phyloP scores from a whole-genome alignment of 179 eudicot species.

The Drosera spatulata region DNA sequence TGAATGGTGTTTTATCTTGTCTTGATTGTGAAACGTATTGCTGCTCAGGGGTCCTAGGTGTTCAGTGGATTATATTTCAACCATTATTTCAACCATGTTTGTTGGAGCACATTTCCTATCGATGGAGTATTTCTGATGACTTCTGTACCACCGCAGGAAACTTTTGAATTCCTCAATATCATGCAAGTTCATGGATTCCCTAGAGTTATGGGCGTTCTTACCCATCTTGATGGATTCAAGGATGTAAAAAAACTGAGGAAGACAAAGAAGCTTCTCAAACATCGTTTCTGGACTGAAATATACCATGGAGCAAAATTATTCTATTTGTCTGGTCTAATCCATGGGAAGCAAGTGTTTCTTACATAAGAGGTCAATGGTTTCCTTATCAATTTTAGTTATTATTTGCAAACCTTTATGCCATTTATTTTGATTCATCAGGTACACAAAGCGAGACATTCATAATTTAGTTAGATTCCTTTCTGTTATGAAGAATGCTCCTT shows the following conservation, averaged over 20 bases:
- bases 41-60: too few relatives aligned
- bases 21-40: too few relatives aligned
- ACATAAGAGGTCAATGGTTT: slow-evolving; percentile 6
- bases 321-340: slow-evolving; percentile 83
- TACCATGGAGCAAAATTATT: slow-evolving; percentile 80
- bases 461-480: slow-evolving; percentile 93
- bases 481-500: slow-evolving; percentile 77
- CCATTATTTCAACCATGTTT: too few relatives aligned
- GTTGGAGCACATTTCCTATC: too few relatives aligned
- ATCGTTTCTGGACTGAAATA: slow-evolving; percentile 93
- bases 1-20: too few relatives aligned
- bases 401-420: too few relatives aligned
- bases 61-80: too few relatives aligned
- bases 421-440: slow-evolving; percentile 41
- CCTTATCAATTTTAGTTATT: slow-evolving; percentile 67
- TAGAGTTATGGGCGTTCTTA: slow-evolving; percentile 94
- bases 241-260: slow-evolving; percentile 83
- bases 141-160: slow-evolving; percentile 51
- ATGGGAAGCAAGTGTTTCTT: slow-evolving; percentile 67
- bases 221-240: slow-evolving; percentile 86
- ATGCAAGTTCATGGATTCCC: slow-evolving; percentile 92
- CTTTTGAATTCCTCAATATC: slow-evolving; percentile 87
- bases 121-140: too few relatives aligned
- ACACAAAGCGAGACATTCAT: slow-evolving; percentile 67
- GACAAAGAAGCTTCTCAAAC: slow-evolving; percentile 89